Percentiles rank a stretch among this genome's conserved stretches.
These are phyloP conservation scores for Arthrobotrys entomopaga DNA, from an alignment of 2,329 filamentous ascomycete species.

Conservation along the genomic window DNA sequence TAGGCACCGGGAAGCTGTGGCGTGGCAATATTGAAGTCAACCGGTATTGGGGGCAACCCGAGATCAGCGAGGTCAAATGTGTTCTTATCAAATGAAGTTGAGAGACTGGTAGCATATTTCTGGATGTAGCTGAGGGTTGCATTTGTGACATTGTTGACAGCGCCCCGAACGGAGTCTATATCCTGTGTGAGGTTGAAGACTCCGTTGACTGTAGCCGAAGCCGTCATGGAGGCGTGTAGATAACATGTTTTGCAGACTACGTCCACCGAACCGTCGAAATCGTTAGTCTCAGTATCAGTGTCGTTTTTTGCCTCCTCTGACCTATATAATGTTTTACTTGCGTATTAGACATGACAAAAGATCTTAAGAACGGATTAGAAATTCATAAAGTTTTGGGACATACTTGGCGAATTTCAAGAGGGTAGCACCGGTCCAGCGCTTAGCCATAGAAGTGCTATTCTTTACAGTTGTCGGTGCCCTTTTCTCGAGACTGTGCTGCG, in stretches of 20 bases:
- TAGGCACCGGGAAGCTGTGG: constrained; percentile 63
- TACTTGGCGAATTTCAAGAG: constrained; percentile 60
- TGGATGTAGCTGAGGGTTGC: constrained; percentile 61
- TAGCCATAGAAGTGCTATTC: constrained; percentile 61
- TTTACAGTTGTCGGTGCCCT: constrained; percentile 56
- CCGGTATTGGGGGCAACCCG: constrained; percentile 62
- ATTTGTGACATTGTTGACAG: constrained; percentile 60
- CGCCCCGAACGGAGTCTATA: constrained; percentile 60
- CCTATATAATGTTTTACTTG: constrained; percentile 3
- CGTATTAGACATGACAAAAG: background rate
- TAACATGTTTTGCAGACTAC: constrained; percentile 67
- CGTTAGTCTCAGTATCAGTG: constrained; percentile 55
- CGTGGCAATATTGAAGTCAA: constrained; percentile 64
- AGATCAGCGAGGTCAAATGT: constrained; percentile 58
- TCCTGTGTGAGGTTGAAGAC: constrained; percentile 63
- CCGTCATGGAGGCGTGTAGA: constrained; percentile 65
- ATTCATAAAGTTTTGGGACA: background rate
- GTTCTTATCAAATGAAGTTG: constrained; percentile 56
- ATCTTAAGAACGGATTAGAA: constrained; percentile 9
- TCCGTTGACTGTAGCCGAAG: constrained; percentile 63
- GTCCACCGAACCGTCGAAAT: constrained; percentile 60
- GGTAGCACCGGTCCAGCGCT: constrained; percentile 62
- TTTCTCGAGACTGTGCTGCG: constrained; percentile 18
- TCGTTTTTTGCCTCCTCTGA: constrained; percentile 34
- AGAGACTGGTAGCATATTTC: constrained; percentile 56